Base-by-base conservation (phyloP, 768 basidiomycete genomes). In the Tremella mesenterica region DNA sequence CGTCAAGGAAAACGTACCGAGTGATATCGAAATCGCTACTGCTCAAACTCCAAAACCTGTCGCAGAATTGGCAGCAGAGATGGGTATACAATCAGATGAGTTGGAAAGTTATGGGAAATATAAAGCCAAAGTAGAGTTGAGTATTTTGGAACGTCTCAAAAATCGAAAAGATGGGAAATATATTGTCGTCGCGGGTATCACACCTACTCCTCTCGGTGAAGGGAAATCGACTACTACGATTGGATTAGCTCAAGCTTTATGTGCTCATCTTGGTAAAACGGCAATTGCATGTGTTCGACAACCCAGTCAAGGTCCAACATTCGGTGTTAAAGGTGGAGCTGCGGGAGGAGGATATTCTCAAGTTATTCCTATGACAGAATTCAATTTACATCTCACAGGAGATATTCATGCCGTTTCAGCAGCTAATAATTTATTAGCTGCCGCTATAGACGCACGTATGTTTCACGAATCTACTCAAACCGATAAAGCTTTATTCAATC, bases 341-440 rank as follows among this genome's bases (percentile, higher is more conserved):
- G 93, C 93, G 38, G 93, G 95, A 34, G 93, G 93, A 56, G 93
- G 93, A 48, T 99, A 97, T 77, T 90, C 88, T 71, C 92, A 95
- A 71, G 88, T 99, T 67, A 97, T 97, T 75, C 93, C 93, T 36
- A 96, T 97, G 93, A 93, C 96, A 67, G 93, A 96, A 86, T 97
- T 99, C 75, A 97, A 97, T 74, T 76, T 99, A 44, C 67, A 69
- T 52, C 61, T 71, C 47, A 69, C 65, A 34, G 92, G 92, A 58
- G 95, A 99, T 75, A 96, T 97, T 52, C 93, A 99, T 68, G 93
- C 95, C 36, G 87, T 96, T 20, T 88, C 89, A 9, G 93, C 93
- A 34, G 93, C 93, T 21, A 99, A 96, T 75, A 99, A 99, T 75
- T 74, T 97, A 60, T 81, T 99, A 34, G 92, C 93, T 59, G 93